phyloP scores from a whole-genome alignment of 1,284 basidiomycete genomes.

The Rhodotorula mucilaginosa region DNA sequence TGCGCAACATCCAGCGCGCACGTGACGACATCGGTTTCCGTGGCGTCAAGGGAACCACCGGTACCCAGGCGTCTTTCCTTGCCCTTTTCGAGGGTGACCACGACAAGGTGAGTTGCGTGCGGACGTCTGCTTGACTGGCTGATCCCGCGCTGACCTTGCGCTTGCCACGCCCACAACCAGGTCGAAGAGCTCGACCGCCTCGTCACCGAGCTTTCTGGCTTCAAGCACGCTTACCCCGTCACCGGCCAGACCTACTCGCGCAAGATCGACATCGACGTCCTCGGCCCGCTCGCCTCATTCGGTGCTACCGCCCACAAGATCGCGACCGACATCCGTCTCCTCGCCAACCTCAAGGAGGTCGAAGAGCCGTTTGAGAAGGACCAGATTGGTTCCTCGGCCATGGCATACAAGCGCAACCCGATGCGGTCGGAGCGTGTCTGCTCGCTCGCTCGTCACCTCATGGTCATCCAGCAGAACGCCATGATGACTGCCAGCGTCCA shows the following conservation, averaged over 20 bases:
- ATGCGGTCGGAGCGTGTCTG: slow-evolving; percentile 99
- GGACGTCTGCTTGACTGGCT: no score
- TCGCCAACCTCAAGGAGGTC: slow-evolving; percentile 95
- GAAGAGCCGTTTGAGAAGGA: slow-evolving; percentile 99
- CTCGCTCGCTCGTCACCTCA: slow-evolving; percentile 85
- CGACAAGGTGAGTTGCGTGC: slow-evolving; percentile 62
- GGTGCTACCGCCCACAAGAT: slow-evolving; percentile 98
- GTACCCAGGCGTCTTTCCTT: slow-evolving; percentile 95
- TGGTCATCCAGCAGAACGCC: slow-evolving; percentile 89
- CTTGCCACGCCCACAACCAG: slow-evolving; percentile 47
- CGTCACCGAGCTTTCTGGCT: slow-evolving; percentile 87
- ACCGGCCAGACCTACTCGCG: slow-evolving; percentile 98
- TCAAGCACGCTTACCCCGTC: slow-evolving; percentile 92
- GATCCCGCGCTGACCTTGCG: background rate
- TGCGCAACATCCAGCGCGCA: slow-evolving; percentile 87
- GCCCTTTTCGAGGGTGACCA: slow-evolving; percentile 93
- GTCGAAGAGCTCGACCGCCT: slow-evolving; percentile 85
- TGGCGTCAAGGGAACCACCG: slow-evolving; percentile 98
- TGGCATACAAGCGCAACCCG: slow-evolving; percentile 99
- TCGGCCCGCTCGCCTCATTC: slow-evolving; percentile 83
- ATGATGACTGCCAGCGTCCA: slow-evolving; percentile 88
- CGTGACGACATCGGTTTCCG: slow-evolving; percentile 94
- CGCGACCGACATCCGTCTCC: slow-evolving; percentile 86
- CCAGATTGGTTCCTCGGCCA: slow-evolving; percentile 81
- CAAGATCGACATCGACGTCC: slow-evolving; percentile 93